Conservation (phyloP, 805 yeast species). For the Groenewaldozyma salmanticensis region DNA sequence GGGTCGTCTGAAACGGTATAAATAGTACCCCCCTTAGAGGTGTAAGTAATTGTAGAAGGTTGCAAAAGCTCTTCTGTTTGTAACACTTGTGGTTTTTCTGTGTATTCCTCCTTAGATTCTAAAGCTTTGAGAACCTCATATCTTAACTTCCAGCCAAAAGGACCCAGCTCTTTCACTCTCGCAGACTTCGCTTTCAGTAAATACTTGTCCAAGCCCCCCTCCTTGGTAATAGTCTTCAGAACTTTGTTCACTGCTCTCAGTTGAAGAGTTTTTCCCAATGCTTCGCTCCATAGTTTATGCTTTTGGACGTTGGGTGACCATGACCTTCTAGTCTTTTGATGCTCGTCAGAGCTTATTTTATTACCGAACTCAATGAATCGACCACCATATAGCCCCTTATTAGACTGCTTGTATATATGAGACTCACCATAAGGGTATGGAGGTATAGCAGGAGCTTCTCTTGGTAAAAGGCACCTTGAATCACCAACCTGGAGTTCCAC, state of each 20-base stretch:
- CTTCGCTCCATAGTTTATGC: conserved; percentile 76
- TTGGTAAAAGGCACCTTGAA: conserved; percentile 31
- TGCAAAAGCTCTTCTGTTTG: neutral
- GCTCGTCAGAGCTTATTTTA: conserved; percentile 58
- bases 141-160: conserved; percentile 83
- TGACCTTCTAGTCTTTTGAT: conserved; percentile 59
- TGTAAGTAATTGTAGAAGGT: neutral
- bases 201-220: conserved; percentile 92
- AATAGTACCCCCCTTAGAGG: neutral
- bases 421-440: conserved; percentile 76
- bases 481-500: conserved; percentile 43
- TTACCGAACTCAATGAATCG: conserved; percentile 69
- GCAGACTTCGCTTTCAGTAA: conserved; percentile 80
- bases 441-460: conserved; percentile 38
- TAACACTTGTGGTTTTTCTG: neutral
- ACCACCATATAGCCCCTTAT: conserved; percentile 87
- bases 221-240: conserved; percentile 76
- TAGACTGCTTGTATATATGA: conserved; percentile 67
- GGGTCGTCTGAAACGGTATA: neutral
- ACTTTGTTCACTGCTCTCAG: conserved; percentile 70
- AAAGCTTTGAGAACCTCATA: conserved; percentile 52
- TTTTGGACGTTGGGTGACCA: conserved; percentile 77
- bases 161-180: conserved; percentile 85
- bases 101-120: conserved; percentile 27
- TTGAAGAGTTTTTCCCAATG: conserved; percentile 46